Evolutionary conservation across 805 yeast species (phyloP).

Genomic region (Starmera caribaea): DNA sequence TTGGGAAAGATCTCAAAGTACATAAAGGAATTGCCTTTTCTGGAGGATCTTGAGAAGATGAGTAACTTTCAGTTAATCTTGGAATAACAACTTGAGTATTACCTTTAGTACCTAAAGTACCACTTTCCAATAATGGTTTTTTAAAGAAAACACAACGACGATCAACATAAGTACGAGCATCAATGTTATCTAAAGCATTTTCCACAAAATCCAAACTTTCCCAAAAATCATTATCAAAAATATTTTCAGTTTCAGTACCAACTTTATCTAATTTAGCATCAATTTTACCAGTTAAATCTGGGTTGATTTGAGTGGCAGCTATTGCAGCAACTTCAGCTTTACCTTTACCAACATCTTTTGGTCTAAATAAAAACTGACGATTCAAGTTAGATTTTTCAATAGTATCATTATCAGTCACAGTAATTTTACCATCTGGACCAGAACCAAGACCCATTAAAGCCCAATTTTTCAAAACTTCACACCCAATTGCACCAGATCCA

Average conservation of each 20-base stretch:
- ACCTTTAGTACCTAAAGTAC: conserved; percentile 97
- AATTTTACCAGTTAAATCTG: conserved; percentile 70
- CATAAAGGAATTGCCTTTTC: conserved; percentile 96
- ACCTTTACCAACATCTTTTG: conserved; percentile 85
- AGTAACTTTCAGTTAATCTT: conserved; percentile 86
- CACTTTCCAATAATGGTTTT: conserved; percentile 89
- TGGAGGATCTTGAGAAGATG: conserved; percentile 97
- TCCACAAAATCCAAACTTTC: conserved; percentile 75
- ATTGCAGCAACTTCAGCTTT: conserved; percentile 86
- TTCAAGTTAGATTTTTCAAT: conserved; percentile 94
- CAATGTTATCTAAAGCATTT: conserved; percentile 95
- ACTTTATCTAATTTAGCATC: conserved; percentile 77
- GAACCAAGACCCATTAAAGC: conserved; percentile 93
- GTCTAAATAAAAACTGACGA: conserved; percentile 92
- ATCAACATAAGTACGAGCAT: conserved; percentile 96
- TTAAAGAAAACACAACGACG: conserved; percentile 90
- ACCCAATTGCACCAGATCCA: conserved; percentile 98
- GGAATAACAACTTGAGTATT: conserved; percentile 96
- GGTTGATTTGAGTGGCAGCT: conserved; percentile 82
- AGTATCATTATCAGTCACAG: conserved; percentile 87
- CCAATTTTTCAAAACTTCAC: conserved; percentile 98
- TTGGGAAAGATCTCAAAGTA: conserved; percentile 95
- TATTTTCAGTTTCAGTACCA: conserved; percentile 84
- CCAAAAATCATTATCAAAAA: conserved; percentile 87
- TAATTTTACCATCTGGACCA: conserved; percentile 79